phyloP scores from a whole-genome alignment of 257 asterid genomes.

The Thymus mandschuricus region DNA sequence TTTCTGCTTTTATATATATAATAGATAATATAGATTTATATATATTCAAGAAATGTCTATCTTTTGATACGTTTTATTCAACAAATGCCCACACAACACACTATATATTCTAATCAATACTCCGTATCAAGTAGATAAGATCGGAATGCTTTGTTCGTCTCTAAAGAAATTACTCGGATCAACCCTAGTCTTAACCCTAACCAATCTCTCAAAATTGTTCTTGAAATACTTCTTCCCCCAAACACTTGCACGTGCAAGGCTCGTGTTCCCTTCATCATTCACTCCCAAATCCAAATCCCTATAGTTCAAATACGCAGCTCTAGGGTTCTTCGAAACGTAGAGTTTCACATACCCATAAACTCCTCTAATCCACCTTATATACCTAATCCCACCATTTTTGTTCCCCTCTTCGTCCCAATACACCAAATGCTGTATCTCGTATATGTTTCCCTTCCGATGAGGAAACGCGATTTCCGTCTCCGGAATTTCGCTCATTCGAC shows the following conservation, averaged over 20 bases:
- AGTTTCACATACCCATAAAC: not conserved
- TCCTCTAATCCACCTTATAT: not conserved
- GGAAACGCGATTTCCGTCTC: not conserved
- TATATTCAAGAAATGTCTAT: too few species aligned
- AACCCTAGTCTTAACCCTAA: not conserved
- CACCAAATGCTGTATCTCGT: not conserved
- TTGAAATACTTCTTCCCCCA: not conserved
- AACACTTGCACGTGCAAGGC: not conserved
- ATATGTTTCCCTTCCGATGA: not conserved
- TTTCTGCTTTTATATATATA: too few species aligned
- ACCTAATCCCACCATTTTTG: not conserved
- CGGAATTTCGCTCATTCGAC: not conserved
- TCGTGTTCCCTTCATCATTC: not conserved
- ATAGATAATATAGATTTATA: too few species aligned
- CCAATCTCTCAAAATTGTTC: not conserved
- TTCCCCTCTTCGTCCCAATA: not conserved
- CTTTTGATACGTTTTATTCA: too few species aligned
- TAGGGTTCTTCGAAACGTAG: not conserved
- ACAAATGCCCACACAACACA: too few species aligned
- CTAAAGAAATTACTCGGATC: not conserved
- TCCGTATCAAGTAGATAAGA: not conserved
- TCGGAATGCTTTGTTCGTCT: not conserved
- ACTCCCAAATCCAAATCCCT: constrained; percentile 2
- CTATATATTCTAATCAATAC: too few species aligned
- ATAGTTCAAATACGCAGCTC: not conserved